These are phyloP conservation scores for Inonotus hispidus DNA, from an alignment of 1,284 basidiomycete species.

Conservation along the genomic window DNA sequence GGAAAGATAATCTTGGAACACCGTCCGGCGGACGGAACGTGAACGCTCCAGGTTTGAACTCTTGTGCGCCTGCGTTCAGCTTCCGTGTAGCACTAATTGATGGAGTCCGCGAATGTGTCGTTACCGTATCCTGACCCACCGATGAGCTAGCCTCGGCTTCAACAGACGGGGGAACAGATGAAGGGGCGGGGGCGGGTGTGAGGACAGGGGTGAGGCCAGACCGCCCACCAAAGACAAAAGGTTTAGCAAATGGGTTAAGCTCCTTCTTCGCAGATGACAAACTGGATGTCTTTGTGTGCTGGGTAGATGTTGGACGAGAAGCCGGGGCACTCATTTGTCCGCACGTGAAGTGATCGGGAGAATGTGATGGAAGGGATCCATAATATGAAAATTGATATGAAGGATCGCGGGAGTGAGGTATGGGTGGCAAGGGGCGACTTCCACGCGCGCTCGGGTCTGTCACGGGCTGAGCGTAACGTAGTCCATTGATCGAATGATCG, in stretches of 20 bases:
- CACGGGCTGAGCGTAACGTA: constrained; percentile 21
- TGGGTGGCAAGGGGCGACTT: constrained; percentile 48
- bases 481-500: constrained; percentile 5
- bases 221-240: constrained; percentile 63
- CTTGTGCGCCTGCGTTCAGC: constrained; percentile 70
- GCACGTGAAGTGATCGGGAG: constrained; percentile 38
- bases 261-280: constrained; percentile 30
- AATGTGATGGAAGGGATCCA: constrained; percentile 61
- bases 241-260: constrained; percentile 74
- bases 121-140: constrained; percentile 33
- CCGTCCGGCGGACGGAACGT: constrained; percentile 66
- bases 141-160: constrained; percentile 25
- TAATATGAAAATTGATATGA: constrained; percentile 57
- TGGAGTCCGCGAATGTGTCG: constrained; percentile 49
- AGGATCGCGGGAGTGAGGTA: constrained; percentile 58
- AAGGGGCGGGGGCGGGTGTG: constrained; percentile 27
- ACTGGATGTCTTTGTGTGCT: constrained; percentile 22
- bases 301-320: constrained; percentile 20
- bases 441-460: constrained; percentile 22
- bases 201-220: constrained; percentile 7
- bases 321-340: constrained; percentile 14
- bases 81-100: constrained; percentile 52
- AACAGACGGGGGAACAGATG: constrained; percentile 17
- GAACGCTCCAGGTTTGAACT: constrained; percentile 71
- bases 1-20: constrained; percentile 50